Conservation (phyloP, 2,329 filamentous ascomycete genomes). For the Coniella lustricola region DNA sequence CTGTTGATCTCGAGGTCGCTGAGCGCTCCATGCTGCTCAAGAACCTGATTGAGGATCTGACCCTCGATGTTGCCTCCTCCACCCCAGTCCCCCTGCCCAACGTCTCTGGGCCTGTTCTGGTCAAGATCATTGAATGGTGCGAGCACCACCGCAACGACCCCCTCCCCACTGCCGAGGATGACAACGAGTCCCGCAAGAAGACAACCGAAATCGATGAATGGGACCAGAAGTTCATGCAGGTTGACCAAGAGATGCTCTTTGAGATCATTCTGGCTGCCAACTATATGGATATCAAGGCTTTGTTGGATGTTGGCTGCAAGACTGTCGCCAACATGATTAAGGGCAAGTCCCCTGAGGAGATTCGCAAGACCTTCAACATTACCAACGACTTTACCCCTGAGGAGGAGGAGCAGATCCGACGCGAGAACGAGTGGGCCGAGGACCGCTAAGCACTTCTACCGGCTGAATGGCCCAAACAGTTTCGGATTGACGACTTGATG, state of each 20-base stretch:
- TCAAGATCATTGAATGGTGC: slow-evolving; percentile 98
- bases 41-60: slow-evolving; percentile 95
- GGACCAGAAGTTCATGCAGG: slow-evolving; percentile 99
- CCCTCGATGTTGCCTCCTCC: slow-evolving; percentile 47
- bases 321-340: slow-evolving; percentile 99
- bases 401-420: slow-evolving; percentile 95
- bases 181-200: slow-evolving; percentile 93
- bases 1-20: slow-evolving; percentile 68
- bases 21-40: slow-evolving; percentile 94
- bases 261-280: slow-evolving; percentile 98
- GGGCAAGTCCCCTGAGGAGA: slow-evolving; percentile 98
- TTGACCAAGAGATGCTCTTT: slow-evolving; percentile 99
- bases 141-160: slow-evolving; percentile 90
- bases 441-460: slow-evolving; percentile 49
- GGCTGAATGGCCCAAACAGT: neutral
- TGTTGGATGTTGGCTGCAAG: slow-evolving; percentile 97
- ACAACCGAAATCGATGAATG: slow-evolving; percentile 98
- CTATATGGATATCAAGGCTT: slow-evolving; percentile 97
- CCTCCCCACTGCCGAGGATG: slow-evolving; percentile 72
- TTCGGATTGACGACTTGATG: neutral
- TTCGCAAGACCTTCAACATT: slow-evolving; percentile 99
- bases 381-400: slow-evolving; percentile 99
- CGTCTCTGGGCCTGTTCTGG: slow-evolving; percentile 83
- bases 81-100: slow-evolving; percentile 86
- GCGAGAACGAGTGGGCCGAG: slow-evolving; percentile 89